A percentile compares a stretch with the other conserved stretches of the same genome.
These are phyloP conservation scores for Harrya chromipes DNA, from an alignment of 768 basidiomycete genomes.

Conservation along the genomic window DNA sequence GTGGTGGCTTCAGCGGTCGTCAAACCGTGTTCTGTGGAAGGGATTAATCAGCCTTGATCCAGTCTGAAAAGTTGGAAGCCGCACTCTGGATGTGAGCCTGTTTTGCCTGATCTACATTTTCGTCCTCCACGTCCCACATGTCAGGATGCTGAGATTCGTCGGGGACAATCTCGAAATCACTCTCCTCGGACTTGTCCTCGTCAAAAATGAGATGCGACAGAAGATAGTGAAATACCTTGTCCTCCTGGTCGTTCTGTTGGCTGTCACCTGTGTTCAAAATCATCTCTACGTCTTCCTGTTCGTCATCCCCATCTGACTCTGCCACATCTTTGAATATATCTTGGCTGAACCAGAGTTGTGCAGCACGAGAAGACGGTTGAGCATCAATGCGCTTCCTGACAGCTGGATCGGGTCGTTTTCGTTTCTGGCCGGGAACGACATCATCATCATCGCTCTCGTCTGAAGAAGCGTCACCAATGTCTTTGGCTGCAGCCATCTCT, in stretches of 20 bases:
- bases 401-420: slow-evolving; percentile 31
- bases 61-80: slow-evolving; percentile 18
- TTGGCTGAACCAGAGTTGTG: slow-evolving; percentile 95
- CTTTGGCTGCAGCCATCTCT: slow-evolving; percentile 54
- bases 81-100: slow-evolving; percentile 65
- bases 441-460: slow-evolving; percentile 49
- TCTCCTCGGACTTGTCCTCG: slow-evolving; percentile 21
- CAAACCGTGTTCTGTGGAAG: slow-evolving; percentile 66
- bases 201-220: slow-evolving; percentile 7
- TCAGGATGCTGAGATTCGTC: slow-evolving; percentile 50
- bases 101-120: slow-evolving; percentile 69
- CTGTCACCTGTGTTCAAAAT: slow-evolving; percentile 29
- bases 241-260: slow-evolving; percentile 28
- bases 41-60: slow-evolving; percentile 6
- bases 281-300: slow-evolving; percentile 24
- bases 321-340: slow-evolving; percentile 68
- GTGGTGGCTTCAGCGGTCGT: slow-evolving; percentile 88
- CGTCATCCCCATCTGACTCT: slow-evolving; percentile 34
- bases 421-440: slow-evolving; percentile 37
- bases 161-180: slow-evolving; percentile 77
- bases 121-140: slow-evolving; percentile 80
- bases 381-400: slow-evolving; percentile 38
- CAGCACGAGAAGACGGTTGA: slow-evolving; percentile 47
- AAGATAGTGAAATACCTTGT: slow-evolving; percentile 22
- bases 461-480: slow-evolving; percentile 44